phyloP scores from a whole-genome alignment of 1,284 basidiomycete species.

The Sporisorium reilianum region DNA sequence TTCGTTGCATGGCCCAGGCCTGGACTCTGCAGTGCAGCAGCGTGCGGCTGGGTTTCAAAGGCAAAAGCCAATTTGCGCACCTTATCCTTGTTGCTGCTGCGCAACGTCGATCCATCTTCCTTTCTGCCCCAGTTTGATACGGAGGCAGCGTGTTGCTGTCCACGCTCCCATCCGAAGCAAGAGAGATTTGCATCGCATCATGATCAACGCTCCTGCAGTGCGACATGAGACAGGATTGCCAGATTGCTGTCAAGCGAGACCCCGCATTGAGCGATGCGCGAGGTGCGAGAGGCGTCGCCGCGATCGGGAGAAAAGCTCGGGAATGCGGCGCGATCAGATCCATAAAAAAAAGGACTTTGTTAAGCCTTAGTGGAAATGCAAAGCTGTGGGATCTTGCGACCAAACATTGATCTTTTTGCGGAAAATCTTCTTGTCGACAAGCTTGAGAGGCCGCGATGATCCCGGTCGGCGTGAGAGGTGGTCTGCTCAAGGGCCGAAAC shows the following conservation, averaged over 20 bases:
- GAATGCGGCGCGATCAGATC: too few species aligned
- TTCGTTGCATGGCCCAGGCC: not conserved
- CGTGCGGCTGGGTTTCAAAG: not conserved
- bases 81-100: not conserved
- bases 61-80: not conserved
- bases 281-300: too few species aligned
- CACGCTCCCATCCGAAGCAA: too few species aligned
- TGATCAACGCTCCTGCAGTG: too few species aligned
- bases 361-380: too few species aligned
- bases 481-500: constrained; percentile 12
- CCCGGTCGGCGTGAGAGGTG: constrained; percentile 25
- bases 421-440: not conserved
- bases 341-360: too few species aligned
- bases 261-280: too few species aligned
- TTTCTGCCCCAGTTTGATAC: not conserved
- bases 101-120: not conserved
- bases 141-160: not conserved
- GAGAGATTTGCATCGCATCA: too few species aligned
- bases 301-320: not conserved
- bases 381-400: not conserved
- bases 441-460: constrained; percentile 8
- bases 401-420: not conserved
- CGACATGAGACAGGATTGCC: too few species aligned
- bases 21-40: not conserved
- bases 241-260: too few species aligned